phyloP scores from a whole-genome alignment of 2,329 filamentous ascomycete genomes.

The Fusarium poae region DNA sequence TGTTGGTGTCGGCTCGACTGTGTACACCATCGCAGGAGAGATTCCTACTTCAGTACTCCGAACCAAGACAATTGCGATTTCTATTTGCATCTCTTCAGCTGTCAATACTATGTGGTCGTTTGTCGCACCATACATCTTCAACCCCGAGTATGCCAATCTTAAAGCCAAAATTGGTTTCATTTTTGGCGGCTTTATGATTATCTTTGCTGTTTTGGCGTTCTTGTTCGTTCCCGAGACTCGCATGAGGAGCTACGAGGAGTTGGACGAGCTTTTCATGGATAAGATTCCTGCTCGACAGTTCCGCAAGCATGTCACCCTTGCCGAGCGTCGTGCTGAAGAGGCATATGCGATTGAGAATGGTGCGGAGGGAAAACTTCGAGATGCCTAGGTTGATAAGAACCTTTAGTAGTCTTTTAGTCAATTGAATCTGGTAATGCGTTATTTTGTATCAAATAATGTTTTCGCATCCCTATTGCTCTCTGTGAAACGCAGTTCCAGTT shows the following conservation, averaged over 20 bases:
- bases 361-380: neutral
- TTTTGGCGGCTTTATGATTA: conserved; percentile 54
- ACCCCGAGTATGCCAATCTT: conserved; percentile 53
- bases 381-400: neutral
- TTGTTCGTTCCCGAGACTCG: conserved; percentile 63
- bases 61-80: conserved; percentile 59
- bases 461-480: too few relatives aligned
- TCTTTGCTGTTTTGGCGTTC: conserved; percentile 57
- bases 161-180: conserved; percentile 59
- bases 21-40: conserved; percentile 60
- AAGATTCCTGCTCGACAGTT: conserved; percentile 44
- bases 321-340: conserved; percentile 44
- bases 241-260: conserved; percentile 47
- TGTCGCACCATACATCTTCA: conserved; percentile 61
- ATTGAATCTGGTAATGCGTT: rapidly evolving
- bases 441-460: too few relatives aligned
- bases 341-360: conserved; percentile 37
- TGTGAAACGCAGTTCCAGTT: too few relatives aligned
- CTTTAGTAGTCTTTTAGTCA: rapidly evolving
- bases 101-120: conserved; percentile 60
- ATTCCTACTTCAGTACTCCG: conserved; percentile 59
- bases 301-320: conserved; percentile 41
- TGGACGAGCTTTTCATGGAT: conserved; percentile 50
- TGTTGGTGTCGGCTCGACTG: conserved; percentile 56
- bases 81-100: conserved; percentile 58